These are phyloP conservation scores for Macaranga tanarius DNA, from an alignment of 441 rosid genomes.

Conservation along the genomic window DNA sequence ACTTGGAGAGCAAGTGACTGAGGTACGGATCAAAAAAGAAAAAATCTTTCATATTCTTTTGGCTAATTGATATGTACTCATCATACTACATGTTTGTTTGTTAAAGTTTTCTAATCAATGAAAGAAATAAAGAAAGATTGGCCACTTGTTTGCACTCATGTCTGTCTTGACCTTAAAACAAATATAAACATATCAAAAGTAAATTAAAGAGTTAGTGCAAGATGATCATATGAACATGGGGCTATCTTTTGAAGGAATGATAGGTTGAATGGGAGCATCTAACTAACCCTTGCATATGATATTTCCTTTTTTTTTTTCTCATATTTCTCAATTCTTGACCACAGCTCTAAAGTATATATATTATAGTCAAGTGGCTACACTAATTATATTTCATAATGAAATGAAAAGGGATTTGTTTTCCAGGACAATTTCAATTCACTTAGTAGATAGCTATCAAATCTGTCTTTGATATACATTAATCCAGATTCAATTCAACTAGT, in stretches of 20 bases:
- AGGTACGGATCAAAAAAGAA: background rate
- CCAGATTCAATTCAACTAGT: too few relatives aligned
- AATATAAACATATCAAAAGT: background rate
- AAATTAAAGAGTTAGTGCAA: background rate
- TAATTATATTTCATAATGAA: background rate
- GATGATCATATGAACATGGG: slow-evolving; percentile 11
- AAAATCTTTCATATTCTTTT: slow-evolving; percentile 9
- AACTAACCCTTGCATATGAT: background rate
- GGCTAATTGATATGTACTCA: slow-evolving; percentile 7
- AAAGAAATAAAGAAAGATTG: background rate
- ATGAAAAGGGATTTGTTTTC: background rate
- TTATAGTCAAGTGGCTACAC: too few relatives aligned
- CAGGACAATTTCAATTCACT: too few relatives aligned
- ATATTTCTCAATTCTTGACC: background rate
- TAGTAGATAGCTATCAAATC: too few relatives aligned
- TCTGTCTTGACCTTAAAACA: background rate
- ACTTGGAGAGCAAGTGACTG: background rate
- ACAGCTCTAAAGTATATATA: background rate
- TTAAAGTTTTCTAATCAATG: background rate
- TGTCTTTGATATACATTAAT: too few relatives aligned
- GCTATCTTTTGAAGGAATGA: slow-evolving; percentile 5
- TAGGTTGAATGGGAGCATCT: slow-evolving; percentile 14
- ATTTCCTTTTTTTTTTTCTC: background rate
- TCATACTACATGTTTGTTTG: background rate
- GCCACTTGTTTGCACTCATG: background rate